Evolutionary conservation across 169 alveolate genomes (phyloP), one percentile per base, ranked within the genome.

Genomic region (Plasmodium reichenowi): DNA sequence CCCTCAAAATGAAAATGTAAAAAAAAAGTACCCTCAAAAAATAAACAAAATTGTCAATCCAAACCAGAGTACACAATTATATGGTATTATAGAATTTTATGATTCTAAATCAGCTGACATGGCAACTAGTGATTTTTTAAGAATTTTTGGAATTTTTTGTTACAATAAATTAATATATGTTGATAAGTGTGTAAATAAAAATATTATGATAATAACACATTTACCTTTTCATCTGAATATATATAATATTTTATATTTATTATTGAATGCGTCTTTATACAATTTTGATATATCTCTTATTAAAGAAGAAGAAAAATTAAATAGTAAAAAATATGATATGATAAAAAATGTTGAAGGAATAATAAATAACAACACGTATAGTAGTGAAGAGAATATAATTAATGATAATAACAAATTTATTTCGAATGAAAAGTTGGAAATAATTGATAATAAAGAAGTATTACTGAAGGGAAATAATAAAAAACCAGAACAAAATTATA

Each of bases 151-250:
- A 2, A 80, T 80, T 29, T 80, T 80, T 32, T 80, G 90, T 43
- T 80, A 68, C 29, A 80, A 80, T 12, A 80, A 80, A 80, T 80
- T 80, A 80, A 72, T 80, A 47, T 80, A 80, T 68, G 90, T 80
- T 67, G 90, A 80, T 80, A 80, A 54, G 45, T 80, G 90, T 68
- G 66, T 67, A 48, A 68, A 80, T 47, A 80, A 80, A 80, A 80
- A 80, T 4, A 66, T 80, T 12, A 80, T 80, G 90, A 45, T 80
- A 15, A 68, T 80, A 54, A 80, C 90, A 10, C 90, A 80, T 72
- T 62, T 80, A 22, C 90, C 90, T 3, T 80, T 80, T 80, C 90
- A 80, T 45, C 26, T 68, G 54, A 54, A 67, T 13, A 68, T 80
- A 56, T 80, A 80, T 48, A 80, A 80, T 15, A 80, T 80, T 67